These are phyloP conservation scores for Trichoderma reesei DNA, from an alignment of 495 filamentous ascomycete species.

Conservation along the genomic window DNA sequence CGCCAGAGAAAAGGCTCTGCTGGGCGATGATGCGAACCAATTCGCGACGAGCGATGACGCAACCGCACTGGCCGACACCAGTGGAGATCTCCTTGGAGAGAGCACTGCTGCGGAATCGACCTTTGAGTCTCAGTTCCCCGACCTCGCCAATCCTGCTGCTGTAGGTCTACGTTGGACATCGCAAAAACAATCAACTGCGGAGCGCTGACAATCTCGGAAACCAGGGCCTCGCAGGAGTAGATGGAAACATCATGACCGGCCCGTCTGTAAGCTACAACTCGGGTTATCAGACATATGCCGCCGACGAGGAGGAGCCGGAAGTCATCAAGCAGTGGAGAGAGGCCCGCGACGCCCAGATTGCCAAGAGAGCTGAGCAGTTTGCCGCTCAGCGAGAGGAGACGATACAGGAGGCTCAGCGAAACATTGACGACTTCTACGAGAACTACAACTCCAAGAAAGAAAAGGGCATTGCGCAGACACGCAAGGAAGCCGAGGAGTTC, in stretches of 20 bases:
- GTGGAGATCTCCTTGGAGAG: slow-evolving; percentile 68
- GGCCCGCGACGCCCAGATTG: slow-evolving; percentile 65
- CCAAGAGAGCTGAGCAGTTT: slow-evolving; percentile 68
- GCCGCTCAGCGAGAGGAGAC: slow-evolving; percentile 70
- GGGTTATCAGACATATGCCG: slow-evolving; percentile 42
- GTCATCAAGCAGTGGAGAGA: slow-evolving; percentile 88
- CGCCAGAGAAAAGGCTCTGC: slow-evolving; percentile 71
- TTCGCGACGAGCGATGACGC: slow-evolving; percentile 75
- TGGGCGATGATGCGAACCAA: slow-evolving; percentile 87
- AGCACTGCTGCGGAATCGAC: slow-evolving; percentile 42
- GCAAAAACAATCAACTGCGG: not conserved
- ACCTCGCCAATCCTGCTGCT: slow-evolving; percentile 50
- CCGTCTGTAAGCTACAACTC: slow-evolving; percentile 61
- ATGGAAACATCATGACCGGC: slow-evolving; percentile 80
- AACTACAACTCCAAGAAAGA: slow-evolving; percentile 98
- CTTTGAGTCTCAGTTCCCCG: slow-evolving; percentile 84
- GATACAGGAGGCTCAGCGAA: slow-evolving; percentile 70
- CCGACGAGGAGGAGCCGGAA: slow-evolving; percentile 74
- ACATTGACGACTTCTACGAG: slow-evolving; percentile 98
- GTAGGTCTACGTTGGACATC: not conserved
- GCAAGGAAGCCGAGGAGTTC: slow-evolving; percentile 90
- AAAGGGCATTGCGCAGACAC: slow-evolving; percentile 74
- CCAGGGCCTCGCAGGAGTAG: slow-evolving; percentile 73
- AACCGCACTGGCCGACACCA: slow-evolving; percentile 46
- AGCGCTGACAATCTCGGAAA: not conserved